phyloP scores from a whole-genome alignment of 2,329 filamentous ascomycete genomes.

The Ascosphaera acerosa region DNA sequence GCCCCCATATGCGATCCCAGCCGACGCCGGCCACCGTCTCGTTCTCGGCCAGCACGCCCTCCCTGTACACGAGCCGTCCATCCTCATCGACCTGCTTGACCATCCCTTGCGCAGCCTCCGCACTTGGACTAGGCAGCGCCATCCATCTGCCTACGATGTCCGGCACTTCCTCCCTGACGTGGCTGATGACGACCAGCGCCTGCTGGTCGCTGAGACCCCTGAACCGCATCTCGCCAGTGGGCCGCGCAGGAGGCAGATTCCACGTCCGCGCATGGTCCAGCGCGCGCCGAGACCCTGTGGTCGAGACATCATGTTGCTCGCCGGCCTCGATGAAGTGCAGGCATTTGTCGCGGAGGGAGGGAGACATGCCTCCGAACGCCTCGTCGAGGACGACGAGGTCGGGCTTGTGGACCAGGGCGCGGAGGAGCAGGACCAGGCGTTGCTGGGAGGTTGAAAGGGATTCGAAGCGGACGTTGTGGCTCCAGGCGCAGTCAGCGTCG shows the following conservation, averaged over 20 bases:
- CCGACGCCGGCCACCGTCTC: conserved; percentile 3
- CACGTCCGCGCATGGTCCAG: conserved; percentile 1
- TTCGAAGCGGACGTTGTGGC: conserved; percentile 52
- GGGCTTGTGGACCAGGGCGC: conserved; percentile 53
- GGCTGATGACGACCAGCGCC: conserved; percentile 76
- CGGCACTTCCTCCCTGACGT: conserved; percentile 75
- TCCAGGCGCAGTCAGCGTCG: conserved; percentile 25
- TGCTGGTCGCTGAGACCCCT: conserved; percentile 42
- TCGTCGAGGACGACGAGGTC: conserved; percentile 72
- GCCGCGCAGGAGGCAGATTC: conserved; percentile 3
- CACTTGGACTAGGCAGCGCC: conserved; percentile 34
- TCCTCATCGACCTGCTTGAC: background rate
- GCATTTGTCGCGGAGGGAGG: conserved; percentile 61
- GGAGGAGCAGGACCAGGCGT: conserved; percentile 60
- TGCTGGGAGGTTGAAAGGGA: conserved; percentile 30
- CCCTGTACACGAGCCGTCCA: conserved; percentile 2
- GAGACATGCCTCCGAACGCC: conserved; percentile 68
- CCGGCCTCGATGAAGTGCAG: conserved; percentile 50
- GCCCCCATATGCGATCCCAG: conserved; percentile 6
- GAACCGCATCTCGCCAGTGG: conserved; percentile 6
- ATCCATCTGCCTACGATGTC: conserved; percentile 63
- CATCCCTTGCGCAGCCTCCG: conserved; percentile 1
- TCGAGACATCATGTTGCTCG: conserved; percentile 18
- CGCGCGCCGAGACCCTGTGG: conserved; percentile 5
- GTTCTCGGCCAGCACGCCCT: conserved; percentile 3